Evolutionary conservation across 1,139 yeast species (phyloP).

Genomic region (Hemisphaericaspora lyxosophila): DNA sequence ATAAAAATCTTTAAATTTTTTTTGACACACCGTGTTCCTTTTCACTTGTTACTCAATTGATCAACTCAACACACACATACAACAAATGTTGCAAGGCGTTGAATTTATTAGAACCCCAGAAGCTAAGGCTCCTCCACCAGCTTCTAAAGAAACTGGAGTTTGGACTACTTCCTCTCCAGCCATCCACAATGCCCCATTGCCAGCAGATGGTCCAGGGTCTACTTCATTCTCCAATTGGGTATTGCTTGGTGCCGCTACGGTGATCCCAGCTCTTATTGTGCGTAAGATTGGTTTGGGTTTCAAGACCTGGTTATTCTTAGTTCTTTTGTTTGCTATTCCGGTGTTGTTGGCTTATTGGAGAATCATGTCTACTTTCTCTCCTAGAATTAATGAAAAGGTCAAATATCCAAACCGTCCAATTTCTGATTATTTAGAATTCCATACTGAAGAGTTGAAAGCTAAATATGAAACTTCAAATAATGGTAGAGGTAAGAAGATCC

Average conservation of each 20-base stretch:
- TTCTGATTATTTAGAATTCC: constrained; percentile 78
- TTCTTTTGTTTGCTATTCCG: constrained; percentile 59
- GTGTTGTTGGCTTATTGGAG: constrained; percentile 84
- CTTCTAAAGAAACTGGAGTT: constrained; percentile 54
- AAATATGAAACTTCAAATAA: constrained; percentile 58
- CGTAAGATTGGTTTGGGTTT: constrained; percentile 74
- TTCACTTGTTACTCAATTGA: constrained; percentile 10
- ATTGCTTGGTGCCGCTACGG: constrained; percentile 51
- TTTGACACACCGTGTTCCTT: neutral
- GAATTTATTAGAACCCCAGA: constrained; percentile 66
- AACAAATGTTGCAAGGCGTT: constrained; percentile 41
- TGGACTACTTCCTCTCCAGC: constrained; percentile 67
- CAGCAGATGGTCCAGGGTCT: constrained; percentile 91
- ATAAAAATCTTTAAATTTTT: neutral
- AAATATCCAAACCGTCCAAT: constrained; percentile 76
- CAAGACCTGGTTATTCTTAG: constrained; percentile 60
- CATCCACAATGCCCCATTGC: constrained; percentile 81
- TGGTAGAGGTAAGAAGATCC: constrained; percentile 73
- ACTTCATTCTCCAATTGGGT: constrained; percentile 68
- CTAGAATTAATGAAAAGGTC: constrained; percentile 78
- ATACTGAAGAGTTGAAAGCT: constrained; percentile 67
- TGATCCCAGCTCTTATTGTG: constrained; percentile 64
- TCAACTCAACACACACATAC: too few relatives aligned
- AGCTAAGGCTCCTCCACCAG: constrained; percentile 49
- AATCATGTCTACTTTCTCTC: constrained; percentile 70